Base-by-base conservation (phyloP, 2,329 filamentous ascomycete genomes). In the Colletotrichum paranaense region DNA sequence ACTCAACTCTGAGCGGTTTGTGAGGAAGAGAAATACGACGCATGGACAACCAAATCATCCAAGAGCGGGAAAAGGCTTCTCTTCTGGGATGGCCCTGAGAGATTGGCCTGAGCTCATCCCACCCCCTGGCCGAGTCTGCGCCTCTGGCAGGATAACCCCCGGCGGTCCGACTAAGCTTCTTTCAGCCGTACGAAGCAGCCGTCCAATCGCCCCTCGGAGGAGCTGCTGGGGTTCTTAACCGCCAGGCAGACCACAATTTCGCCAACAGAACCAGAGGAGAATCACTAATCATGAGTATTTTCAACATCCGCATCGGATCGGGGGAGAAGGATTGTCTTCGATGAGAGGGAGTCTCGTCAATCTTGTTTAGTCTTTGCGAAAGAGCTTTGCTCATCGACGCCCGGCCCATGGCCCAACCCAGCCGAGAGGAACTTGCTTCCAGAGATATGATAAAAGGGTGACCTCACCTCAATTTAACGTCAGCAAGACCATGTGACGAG, bases 121-220 rank as follows among this genome's bases (percentile, higher is more conserved):
- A n/a, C 7, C 53, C 69, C 69, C 38, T 58, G 53, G n/a, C 24
- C 28, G 56, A 62, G 64, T 32, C 52, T 62, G 58, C 38, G 4
- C 63, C 56, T 60, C 38, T 22, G 30, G 53, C n/a, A 49, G 24
- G 30, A 53, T 53, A 6, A 9, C 65, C 69, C 63, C 63, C 26
- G 49, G 35, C 49, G 14, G 14, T 19, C 16, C 22, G 32, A 60
- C 63, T 67, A 72, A 63, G 59, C 66, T 32, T 30, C 30, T 69
- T 68, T 26, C 46, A 56, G 63, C 35, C 32, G 38, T 53, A 59
- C 16, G n/a, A 67, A 28, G 28, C 62, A 6, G n/a, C n/a, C 28
- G 14, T 16, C 62, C 62, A 64, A 53, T 64, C 12, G 19, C 16
- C n/a, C 4, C 3, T 7, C 19, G 19, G 2, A 26, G 4, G 7